A percentile compares a stretch with the other conserved stretches of the same genome.
phyloP scores from a whole-genome alignment of 192 early-diverging fungal species.

The Backusella luteola region DNA sequence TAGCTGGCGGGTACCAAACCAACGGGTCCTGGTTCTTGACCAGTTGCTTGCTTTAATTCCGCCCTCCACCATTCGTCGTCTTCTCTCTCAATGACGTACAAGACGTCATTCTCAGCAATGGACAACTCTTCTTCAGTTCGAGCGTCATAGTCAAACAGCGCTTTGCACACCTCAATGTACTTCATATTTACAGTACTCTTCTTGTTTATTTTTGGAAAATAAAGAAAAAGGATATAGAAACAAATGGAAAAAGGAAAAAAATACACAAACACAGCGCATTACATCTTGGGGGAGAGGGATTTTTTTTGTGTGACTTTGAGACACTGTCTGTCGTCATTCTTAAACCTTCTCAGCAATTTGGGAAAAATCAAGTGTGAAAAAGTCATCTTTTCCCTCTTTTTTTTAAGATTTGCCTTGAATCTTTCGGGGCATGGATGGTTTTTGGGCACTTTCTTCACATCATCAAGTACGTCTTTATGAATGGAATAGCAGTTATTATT shows the following conservation, averaged over 20 bases:
- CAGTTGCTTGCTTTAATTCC: constrained; percentile 59
- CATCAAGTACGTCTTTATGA: too few relatives aligned
- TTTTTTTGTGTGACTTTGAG: too few relatives aligned
- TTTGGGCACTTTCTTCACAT: too few relatives aligned
- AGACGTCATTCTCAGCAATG: constrained; percentile 82
- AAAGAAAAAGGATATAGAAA: too few relatives aligned
- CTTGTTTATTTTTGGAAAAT: neutral
- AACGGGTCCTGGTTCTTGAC: constrained; percentile 46
- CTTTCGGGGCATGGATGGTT: too few relatives aligned
- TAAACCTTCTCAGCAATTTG: neutral
- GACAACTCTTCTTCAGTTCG: constrained; percentile 80
- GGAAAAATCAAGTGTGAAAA: too few relatives aligned
- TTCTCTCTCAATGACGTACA: constrained; percentile 83
- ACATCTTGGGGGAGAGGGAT: too few relatives aligned
- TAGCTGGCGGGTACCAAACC: constrained; percentile 92
- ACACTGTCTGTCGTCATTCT: too few relatives aligned
- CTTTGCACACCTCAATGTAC: constrained; percentile 60
- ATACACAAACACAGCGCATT: neutral
- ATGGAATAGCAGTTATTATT: too few relatives aligned
- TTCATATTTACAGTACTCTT: constrained; percentile 26
- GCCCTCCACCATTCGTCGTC: constrained; percentile 94
- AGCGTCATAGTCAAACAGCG: constrained; percentile 90
- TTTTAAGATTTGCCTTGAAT: too few relatives aligned
- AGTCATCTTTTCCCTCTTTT: too few relatives aligned
- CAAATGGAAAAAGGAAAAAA: too few relatives aligned